phyloP scores from a whole-genome alignment of 164 flowering plant species.

The Aristolochia fimbriata region DNA sequence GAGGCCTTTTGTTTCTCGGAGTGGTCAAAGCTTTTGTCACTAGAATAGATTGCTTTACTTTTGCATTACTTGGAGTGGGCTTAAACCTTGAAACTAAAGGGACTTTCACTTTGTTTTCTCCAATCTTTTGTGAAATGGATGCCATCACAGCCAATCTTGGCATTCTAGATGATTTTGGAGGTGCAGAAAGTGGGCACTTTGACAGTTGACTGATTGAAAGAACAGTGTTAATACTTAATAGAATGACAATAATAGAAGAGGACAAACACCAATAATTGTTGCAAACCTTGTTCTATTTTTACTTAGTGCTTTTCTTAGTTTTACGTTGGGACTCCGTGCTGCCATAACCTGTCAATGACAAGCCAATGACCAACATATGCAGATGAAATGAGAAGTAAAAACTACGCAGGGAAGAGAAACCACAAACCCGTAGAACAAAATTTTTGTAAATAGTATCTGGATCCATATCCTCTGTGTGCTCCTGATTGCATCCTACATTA shows the following conservation, averaged over 20 bases:
- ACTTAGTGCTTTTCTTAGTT: conserved; percentile 34
- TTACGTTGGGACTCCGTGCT: conserved; percentile 82
- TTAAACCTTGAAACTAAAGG: conserved; percentile 22
- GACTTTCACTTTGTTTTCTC: conserved; percentile 26
- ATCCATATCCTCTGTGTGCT: conserved; percentile 79
- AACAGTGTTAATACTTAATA: conserved; percentile 2
- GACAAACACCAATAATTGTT: not conserved
- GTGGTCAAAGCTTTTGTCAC: conserved; percentile 60
- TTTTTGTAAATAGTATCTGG: conserved; percentile 57
- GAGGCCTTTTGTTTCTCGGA: conserved; percentile 42
- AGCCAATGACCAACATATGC: not conserved
- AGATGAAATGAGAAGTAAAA: not conserved
- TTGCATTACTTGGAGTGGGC: conserved; percentile 37
- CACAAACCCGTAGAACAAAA: conserved; percentile 70
- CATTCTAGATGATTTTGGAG: conserved; percentile 66
- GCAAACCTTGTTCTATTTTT: conserved; percentile 36
- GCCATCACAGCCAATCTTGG: conserved; percentile 46
- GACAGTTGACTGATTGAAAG: conserved; percentile 20
- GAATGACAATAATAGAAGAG: not conserved
- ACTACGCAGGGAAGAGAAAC: conserved; percentile 8
- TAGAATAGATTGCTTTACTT: conserved; percentile 26
- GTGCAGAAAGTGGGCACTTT: conserved; percentile 82
- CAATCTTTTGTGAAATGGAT: conserved; percentile 37
- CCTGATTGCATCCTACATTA: conserved; percentile 71
- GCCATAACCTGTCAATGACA: conserved; percentile 68